Percentiles rank a stretch among this genome's conserved stretches.
phyloP scores from a whole-genome alignment of 228 moss, liverwort and hornwort species.

The Sphagnum fallax region DNA sequence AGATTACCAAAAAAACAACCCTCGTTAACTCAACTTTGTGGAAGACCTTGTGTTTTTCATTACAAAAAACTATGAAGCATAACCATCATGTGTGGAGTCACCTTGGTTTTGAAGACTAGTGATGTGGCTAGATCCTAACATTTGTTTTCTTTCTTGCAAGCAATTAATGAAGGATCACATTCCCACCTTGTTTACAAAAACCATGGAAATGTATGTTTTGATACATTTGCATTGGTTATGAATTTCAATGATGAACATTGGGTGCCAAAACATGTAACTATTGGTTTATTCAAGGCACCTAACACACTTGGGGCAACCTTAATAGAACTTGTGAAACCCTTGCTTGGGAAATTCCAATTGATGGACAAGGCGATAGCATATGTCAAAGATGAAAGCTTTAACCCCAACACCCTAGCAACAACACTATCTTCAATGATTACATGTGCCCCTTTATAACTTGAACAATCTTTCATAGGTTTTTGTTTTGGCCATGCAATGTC shows the following conservation, averaged over 20 bases:
- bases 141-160: not conserved
- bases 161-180: not conserved
- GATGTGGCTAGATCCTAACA: not conserved
- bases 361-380: not conserved
- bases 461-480: not conserved
- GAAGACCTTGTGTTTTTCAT: not conserved
- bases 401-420: not conserved
- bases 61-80: not conserved
- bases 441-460: not conserved
- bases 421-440: not conserved
- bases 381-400: not conserved
- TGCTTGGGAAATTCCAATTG: not conserved
- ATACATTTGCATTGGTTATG: not conserved
- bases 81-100: not conserved
- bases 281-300: not conserved
- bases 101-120: not conserved
- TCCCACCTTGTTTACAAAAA: not conserved
- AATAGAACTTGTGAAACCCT: not conserved
- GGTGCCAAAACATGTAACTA: constrained; percentile 1
- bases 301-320: not conserved
- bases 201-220: not conserved
- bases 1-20: not conserved
- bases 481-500: not conserved
- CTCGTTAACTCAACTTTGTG: not conserved
- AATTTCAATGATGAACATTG: constrained; percentile 1